Base-by-base conservation (phyloP, 768 basidiomycete genomes). In the Leucosporidium yakuticum region DNA sequence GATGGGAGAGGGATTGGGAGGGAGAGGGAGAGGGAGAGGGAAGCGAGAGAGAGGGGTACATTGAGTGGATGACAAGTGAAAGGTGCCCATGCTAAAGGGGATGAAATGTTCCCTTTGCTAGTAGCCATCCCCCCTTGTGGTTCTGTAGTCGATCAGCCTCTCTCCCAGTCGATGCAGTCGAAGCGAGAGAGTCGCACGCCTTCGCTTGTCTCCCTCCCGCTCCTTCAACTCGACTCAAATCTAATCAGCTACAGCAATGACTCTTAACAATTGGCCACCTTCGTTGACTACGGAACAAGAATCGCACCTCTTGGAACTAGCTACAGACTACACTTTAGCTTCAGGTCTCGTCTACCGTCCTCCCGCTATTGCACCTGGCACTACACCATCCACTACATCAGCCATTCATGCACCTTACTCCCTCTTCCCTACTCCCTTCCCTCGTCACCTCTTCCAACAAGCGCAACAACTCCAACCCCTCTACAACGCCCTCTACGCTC, bases 401-500 rank as follows among this genome's bases (percentile, higher is more conserved):
- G 87, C 86, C 0, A 90, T 94, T 73, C 90, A 96, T 76, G 94
- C 93, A 0, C 96, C 96, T 0, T 80, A 97, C 70, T 84, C 94
- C 0, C 81, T 99, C 50, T 84, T 93, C 73, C 95, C 96, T 2
- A 85, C 91, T 0, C 91, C 93, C 0, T 85, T 96, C 71, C 93
- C 95, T 1, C 83, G 87, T 20, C 64, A 77, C 4, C 80, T 90
- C 20, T 96, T 94, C 76, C 74, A 83, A 5, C 81, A 82, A 25
- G 91, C 89, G 0, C 78, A 83, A 65, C 77, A 79, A 50, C 77
- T 98, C 4, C 94, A 97, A 76, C 82, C 82, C 4, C 77, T 84
- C 0, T 98, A 94, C 78, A 95, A 97, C 79, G 80, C 84, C 0
- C 81, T 98, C 3, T 99, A 99, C 76, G 85, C 91, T 0, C 83